Evolutionary conservation across 225 moss, liverwort and hornwort species (phyloP), one percentile per base, ranked within the genome.

Genomic region (Pseudoscleropodium purum): DNA sequence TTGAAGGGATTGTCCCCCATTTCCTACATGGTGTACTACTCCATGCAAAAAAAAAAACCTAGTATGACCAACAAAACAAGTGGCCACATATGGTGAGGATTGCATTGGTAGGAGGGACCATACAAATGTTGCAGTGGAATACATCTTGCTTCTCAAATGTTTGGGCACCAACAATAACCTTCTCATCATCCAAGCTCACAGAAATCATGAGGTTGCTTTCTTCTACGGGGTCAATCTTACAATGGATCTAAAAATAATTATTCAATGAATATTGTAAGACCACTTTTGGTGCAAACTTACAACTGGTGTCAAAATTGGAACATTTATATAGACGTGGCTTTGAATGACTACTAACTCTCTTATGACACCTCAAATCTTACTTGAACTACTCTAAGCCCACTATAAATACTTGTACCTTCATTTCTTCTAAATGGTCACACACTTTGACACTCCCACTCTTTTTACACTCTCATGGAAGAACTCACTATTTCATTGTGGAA

Each of bases 111-210:
- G 23, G n/a, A 13, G 24, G 27, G 8, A 25, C 8, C 70, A 57
- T 57, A 20, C 57, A 57, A 73, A 74, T 74, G 30, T 29, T 45
- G 45, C 45, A 74, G 0, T 30, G 17, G 29, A 74, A 74, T 3
- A 74, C 18, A 30, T 57, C 57, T 57, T 21, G 20, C 21, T 21
- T 20, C 57, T 57, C 30, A 10, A 30, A 10, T 27, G 45, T 6
- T 15, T 74, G 45, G 45, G 45, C 30, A 74, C 18, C 18, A 45
- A 30, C 12, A 29, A 74, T 6, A 18, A 45, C 18, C 45, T 74
- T 74, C 0, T 29, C 74, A 6, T 6, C 1, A 2, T 30, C 0
- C 0, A 0, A 45, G 30, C 10, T 74, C 6, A 30, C 4, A 3
- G 0, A 10, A 45, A 30, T 11, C 74, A 45, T 74, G 1, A 1